phyloP scores from a whole-genome alignment of 179 eudicot species.

The Camellia oleifera region DNA sequence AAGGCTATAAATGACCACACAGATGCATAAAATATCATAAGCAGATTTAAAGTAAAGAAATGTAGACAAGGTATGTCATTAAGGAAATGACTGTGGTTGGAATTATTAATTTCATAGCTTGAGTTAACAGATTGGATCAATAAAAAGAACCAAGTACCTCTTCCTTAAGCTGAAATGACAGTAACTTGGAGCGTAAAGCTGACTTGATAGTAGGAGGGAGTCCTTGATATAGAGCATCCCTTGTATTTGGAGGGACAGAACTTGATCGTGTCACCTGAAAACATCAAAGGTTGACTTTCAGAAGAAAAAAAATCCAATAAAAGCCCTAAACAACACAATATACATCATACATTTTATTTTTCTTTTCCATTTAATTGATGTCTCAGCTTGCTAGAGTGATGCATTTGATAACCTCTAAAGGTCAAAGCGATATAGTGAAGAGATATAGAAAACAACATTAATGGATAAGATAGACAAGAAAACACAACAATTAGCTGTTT shows the following conservation, averaged over 20 bases:
- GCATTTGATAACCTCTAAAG: background rate
- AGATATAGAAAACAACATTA: background rate
- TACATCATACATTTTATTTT: too few species aligned
- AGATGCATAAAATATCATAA: background rate
- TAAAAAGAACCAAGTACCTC: conserved; percentile 49
- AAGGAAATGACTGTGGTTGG: background rate
- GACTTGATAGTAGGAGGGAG: conserved; percentile 80
- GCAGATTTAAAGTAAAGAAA: background rate
- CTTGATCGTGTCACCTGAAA: conserved; percentile 86
- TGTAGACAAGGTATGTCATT: too few species aligned
- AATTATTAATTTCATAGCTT: background rate
- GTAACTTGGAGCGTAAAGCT: conserved; percentile 74
- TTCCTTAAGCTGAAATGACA: conserved; percentile 61
- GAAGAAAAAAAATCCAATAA: too few species aligned
- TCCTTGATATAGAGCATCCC: conserved; percentile 95
- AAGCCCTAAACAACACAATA: too few species aligned
- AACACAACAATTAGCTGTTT: background rate
- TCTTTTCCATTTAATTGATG: background rate
- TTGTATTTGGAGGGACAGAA: conserved; percentile 87
- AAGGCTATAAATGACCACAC: background rate
- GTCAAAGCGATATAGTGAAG: background rate
- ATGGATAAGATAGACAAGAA: background rate
- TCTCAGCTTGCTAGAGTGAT: conserved; percentile 1
- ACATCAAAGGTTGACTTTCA: background rate
- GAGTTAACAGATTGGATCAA: background rate